Evolutionary conservation across 495 filamentous ascomycete species (phyloP), one percentile per base, ranked within the genome.

Genomic region (Penicillium argentinense): DNA sequence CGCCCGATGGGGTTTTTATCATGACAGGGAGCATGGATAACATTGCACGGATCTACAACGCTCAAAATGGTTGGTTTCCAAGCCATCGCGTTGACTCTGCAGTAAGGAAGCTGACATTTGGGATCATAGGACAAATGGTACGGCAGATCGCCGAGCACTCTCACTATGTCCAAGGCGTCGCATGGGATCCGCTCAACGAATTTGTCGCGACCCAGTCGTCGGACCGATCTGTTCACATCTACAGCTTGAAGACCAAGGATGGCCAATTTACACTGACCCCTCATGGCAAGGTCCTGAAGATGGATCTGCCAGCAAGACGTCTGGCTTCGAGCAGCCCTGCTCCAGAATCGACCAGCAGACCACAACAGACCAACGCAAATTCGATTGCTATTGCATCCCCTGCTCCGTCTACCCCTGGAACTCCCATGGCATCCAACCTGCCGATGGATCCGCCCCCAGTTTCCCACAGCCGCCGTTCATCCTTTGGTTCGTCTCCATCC

Each of bases 11-110:
- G 17, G 77, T 87, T 22, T 96, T 91, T 71, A 95, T 97, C 72
- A 96, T 99, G 51, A 96, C 91, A 14, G 93, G 93, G 4, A 97
- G 95, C 67, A 97, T 97, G 91, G 93, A 99, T 68, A 99, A 99
- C 66, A 83, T 97, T 60, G 91, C 95, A 37, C 77, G 93, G 32
- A 97, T 99, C 49, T 97, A 96, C 75, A 95, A 96, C 67, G 90
- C 92, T 39, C 84, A 88, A 46, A 95, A 86, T 49, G 93, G 93
- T 95, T 69, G 28, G 80, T 70, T 47, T 25, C 11, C 17, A 6
- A 39, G 11, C 11, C 2, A 2, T 4, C n/a, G 4, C 4, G 12
- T 5, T 23, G 8, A 0, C 0, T 26, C 9, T 7, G 14, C 11
- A 12, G 16, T 6, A 4, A 34, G n/a, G 24, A 23, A 36, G 37